Evolutionary conservation across 2,329 filamentous ascomycete genomes (phyloP), one percentile per base, ranked within the genome.

Genomic region (Fusarium pseudograminearum): DNA sequence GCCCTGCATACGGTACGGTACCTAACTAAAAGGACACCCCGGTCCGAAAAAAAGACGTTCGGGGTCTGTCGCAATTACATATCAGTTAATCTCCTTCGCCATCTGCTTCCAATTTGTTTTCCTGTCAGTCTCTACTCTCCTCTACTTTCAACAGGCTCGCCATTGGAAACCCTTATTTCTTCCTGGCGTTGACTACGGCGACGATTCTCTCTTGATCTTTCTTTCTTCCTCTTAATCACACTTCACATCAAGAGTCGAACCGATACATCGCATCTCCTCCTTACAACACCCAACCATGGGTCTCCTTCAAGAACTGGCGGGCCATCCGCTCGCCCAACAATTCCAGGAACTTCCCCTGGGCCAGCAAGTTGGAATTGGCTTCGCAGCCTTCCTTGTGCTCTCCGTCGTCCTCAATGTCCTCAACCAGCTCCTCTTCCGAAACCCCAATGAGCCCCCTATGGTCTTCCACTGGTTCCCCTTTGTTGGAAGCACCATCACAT

Each of bases 401-500:
- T 80, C 89, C 20, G 87, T 98, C 59, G 77, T 92, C 63, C 76
- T 94, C 83, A 98, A 98, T 80, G 90, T 98, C 70, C 76, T 93
- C 73, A 85, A 85, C 69, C 95, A 98, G 81, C 74, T 97, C 59
- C 83, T 98, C 67, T 89, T 93, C 83, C 92, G 89, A 82, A 95
- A 94, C 74, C 88, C 91, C 53, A 92, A 94, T 78, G 91, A 94
- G 78, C 92, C 92, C 31, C 92, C 92, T 2, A 74, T 94, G 61
- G 91, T 95, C 67, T 95, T 94, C 80, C 91, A 93, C 80, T 92
- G 88, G 87, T 86, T 95, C 76, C 93, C 92, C 62, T 82, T 97
- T 72, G 86, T 99, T 76, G 95, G 95, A 70, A 98, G 91, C 83
- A 98, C 96, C 64, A 85, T 98, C 75, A 92, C 89, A 45, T 99